Base-by-base conservation (phyloP, 192 early-diverging fungal species). In the Ambispora gerdemannii region DNA sequence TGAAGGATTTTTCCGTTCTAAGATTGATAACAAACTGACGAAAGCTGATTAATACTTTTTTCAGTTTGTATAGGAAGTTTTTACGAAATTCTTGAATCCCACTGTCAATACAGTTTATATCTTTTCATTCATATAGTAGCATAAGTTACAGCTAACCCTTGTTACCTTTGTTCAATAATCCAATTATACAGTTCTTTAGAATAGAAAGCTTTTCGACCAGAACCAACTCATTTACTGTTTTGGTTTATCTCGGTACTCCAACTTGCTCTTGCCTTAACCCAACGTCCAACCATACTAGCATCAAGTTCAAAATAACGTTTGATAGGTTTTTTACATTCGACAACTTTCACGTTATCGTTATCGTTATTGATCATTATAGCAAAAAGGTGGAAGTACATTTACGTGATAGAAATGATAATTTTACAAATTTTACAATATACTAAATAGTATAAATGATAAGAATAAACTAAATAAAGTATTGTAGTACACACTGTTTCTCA, bases 131-230 rank as follows among this genome's bases (percentile, higher is more conserved):
- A 6, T 20, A 63, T 7, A 36, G 3, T 43, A 4, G 1, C 4
- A 62, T 62, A 62, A 50, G 47, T 33, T 0, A 66, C 32, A 6
- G 49, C 25, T 10, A 50, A 32, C 1, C 17, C 28, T 51, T 51
- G 24, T 2, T 51, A 30, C 32, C 47, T 50, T 66, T 51, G 43
- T 66, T 50, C 49, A 50, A 66, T 50, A 66, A 66, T 50, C 64
- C 47, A 66, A 7, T 50, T 33, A 51, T 66, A 66, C 19, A 66
- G 28, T 52, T 30, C 19, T 30, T 66, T 7, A 51, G 64, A 19
- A 66, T 34, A 66, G 32, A 51, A 66, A 32, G 49, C 28, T 66
- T 19, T 66, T 32, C 22, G 0, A 22, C 28, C 30, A 30, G 64
- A 66, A 52, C 47, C 64, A 30, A 52, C 2, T 51, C 1, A 4